phyloP scores from a whole-genome alignment of 2,329 filamentous ascomycete species.

The Hypoxylon sp. region DNA sequence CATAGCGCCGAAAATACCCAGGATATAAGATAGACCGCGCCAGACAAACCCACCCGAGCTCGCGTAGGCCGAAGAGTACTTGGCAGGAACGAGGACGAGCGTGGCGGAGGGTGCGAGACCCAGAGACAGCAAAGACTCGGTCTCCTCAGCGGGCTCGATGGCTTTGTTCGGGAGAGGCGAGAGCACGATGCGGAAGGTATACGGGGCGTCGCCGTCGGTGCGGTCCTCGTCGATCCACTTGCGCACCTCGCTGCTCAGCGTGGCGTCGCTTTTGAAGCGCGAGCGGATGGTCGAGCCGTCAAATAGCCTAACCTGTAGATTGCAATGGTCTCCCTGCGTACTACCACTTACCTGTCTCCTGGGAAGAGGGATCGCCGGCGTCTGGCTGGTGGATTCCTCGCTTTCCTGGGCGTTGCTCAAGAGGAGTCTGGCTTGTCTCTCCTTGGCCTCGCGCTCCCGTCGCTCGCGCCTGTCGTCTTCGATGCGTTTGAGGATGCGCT shows the following conservation, averaged over 20 bases:
- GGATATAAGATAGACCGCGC: slow-evolving; percentile 27
- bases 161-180: slow-evolving; percentile 78
- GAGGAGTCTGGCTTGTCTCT: slow-evolving; percentile 50
- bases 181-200: slow-evolving; percentile 84
- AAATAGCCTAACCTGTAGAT: slow-evolving; percentile 82
- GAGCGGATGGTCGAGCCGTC: slow-evolving; percentile 82
- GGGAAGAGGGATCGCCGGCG: slow-evolving; percentile 34
- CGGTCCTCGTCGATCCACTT: slow-evolving; percentile 77
- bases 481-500: slow-evolving; percentile 76
- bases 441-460: slow-evolving; percentile 61
- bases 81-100: slow-evolving; percentile 78
- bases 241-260: slow-evolving; percentile 72
- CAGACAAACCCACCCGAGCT: slow-evolving; percentile 45
- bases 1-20: slow-evolving; percentile 34
- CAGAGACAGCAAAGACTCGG: slow-evolving; percentile 70
- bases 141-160: slow-evolving; percentile 80
- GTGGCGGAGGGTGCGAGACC: slow-evolving; percentile 82
- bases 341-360: slow-evolving; percentile 14
- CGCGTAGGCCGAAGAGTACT: slow-evolving; percentile 54
- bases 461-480: slow-evolving; percentile 79
- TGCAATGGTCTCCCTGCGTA: slow-evolving; percentile 52
- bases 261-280: slow-evolving; percentile 71
- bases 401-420: slow-evolving; percentile 35
- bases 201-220: slow-evolving; percentile 68
- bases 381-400: slow-evolving; percentile 18